Evolutionary conservation across 106 monocot species (phyloP).

Genomic region (Allium cepa): DNA sequence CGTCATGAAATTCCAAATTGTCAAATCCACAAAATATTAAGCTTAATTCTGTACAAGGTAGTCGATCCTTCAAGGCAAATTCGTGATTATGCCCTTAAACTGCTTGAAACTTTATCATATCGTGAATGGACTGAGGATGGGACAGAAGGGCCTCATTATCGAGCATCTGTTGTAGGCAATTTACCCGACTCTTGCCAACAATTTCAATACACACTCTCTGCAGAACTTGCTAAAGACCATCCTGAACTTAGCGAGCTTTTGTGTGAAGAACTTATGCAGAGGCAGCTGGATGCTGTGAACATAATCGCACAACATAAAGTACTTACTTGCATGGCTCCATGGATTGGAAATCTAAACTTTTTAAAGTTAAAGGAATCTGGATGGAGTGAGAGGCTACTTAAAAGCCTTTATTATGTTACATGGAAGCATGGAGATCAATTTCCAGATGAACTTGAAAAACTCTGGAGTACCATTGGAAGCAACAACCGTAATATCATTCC

Average conservation of each 20-base stretch:
- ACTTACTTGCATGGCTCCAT: conserved; percentile 95
- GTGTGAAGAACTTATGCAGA: conserved; percentile 97
- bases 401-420: conserved; percentile 97
- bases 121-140: conserved; percentile 98
- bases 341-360: conserved; percentile 97
- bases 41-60: conserved; percentile 96
- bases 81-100: conserved; percentile 92
- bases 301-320: conserved; percentile 99
- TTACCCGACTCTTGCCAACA: conserved; percentile 98
- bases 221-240: conserved; percentile 94
- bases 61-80: conserved; percentile 83
- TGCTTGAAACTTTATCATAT: conserved; percentile 92
- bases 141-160: conserved; percentile 56
- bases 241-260: conserved; percentile 90
- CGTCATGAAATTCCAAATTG: conserved; percentile 87
- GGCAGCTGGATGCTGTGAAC: conserved; percentile 95
- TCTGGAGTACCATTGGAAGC: conserved; percentile 94
- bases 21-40: conserved; percentile 87
- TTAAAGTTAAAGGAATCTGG: conserved; percentile 79
- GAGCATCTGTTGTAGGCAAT: conserved; percentile 94
- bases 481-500: conserved; percentile 84
- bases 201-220: conserved; percentile 92
- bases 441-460: conserved; percentile 97
- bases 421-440: conserved; percentile 98
- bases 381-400: conserved; percentile 91